Evolutionary conservation across 2,329 filamentous ascomycete species (phyloP), one percentile per base, ranked within the genome.

Genomic region (Cytospora piceicola): DNA sequence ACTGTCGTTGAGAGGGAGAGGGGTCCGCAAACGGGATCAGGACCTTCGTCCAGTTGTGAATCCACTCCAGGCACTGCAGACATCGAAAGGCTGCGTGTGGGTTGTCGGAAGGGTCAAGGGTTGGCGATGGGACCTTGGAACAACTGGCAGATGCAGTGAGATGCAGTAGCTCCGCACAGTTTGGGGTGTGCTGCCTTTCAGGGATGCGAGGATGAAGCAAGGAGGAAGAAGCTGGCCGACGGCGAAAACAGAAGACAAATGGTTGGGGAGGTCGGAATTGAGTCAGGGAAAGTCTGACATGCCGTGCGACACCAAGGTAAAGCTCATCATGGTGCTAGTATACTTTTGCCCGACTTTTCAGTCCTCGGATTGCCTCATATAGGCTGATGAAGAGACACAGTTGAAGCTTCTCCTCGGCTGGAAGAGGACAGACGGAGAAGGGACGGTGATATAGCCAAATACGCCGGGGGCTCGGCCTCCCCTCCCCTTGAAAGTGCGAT

Each of bases 271-370:
- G 36, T 36, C 61, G 53, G 34, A 57, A 22, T 24, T 53, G 61
- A 63, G 61, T 57, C 53, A 63, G 61, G 29, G 29, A 52, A 57
- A 46, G 39, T 57, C 34, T 27, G n/a, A 55, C 32, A 63, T 63
- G 61, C 42, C 34, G 61, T 63, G 54, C 53, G 61, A 63, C 61
- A 39, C 46, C 46, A 24, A 24, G 46, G 46, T 24, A 12, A 22
- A 49, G 9, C 11, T 49, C 46, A 49, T 49, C n/a, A 49, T 24
- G 46, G 14, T 49, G n/a, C 46, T 49, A 24, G 46, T 24, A 20
- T 49, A 24, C 20, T 24, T 49, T 24, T 8, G 46, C 46, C 46
- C 24, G 9, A 12, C n/a, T 49, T 4, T 49, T n/a, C 46, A 49
- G 46, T 24, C n/a, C 3, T 49, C 46, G 3, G 14, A 12, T n/a